Conservation (phyloP, 768 basidiomycete species). For the Tulasnella calospora region DNA sequence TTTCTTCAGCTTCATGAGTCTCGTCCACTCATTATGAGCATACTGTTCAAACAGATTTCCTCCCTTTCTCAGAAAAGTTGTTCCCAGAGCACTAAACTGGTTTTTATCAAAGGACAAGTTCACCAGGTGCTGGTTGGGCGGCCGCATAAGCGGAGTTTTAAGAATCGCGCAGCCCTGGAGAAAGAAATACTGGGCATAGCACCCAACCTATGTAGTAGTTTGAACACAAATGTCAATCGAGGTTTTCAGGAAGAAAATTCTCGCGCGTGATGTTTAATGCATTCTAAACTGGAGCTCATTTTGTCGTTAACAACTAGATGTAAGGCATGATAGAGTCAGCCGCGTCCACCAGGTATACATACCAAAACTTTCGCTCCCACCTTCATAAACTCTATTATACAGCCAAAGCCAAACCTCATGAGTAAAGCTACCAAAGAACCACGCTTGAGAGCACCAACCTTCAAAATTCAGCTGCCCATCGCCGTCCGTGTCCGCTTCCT, state of each 20-base stretch:
- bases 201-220: neutral
- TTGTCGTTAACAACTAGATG: neutral
- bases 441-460: constrained; percentile 7
- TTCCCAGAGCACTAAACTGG: neutral
- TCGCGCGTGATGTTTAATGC: neutral
- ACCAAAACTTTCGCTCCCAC: neutral
- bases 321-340: neutral
- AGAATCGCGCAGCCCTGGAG: too few relatives aligned
- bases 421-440: constrained; percentile 31
- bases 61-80: neutral
- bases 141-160: too few relatives aligned
- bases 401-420: constrained; percentile 40
- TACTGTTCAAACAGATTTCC: neutral
- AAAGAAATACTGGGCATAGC: too few relatives aligned
- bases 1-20: neutral
- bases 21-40: neutral
- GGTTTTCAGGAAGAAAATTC: neutral
- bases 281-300: neutral
- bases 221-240: neutral
- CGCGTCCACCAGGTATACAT: neutral
- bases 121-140: too few relatives aligned
- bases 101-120: neutral
- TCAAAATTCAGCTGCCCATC: constrained; percentile 39
- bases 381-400: neutral
- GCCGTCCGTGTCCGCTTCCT: constrained; percentile 47